Evolutionary conservation across 1,284 basidiomycete species (phyloP), one percentile per base, ranked within the genome.

Genomic region (Heliocybe sulcata): DNA sequence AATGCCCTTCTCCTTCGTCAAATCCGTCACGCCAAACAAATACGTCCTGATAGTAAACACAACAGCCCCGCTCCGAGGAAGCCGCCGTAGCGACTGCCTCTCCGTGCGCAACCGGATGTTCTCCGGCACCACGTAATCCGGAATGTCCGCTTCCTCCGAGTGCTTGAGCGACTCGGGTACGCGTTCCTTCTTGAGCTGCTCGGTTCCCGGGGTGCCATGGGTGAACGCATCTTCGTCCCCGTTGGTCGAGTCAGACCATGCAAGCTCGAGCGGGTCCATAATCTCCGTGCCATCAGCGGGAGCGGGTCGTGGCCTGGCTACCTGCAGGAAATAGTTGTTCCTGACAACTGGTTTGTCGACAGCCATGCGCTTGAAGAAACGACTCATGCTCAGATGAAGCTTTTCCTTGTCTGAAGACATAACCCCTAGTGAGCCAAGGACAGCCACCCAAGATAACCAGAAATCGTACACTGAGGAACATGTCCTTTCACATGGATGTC

Each of bases 21-120:
- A 66, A 47, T 79, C 74, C 35, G 73, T 75, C 9, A 91, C 66
- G 3, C 79, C 79, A n/a, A 79, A 80, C 56, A 86, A 61, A 66
- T 91, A 89, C 35, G 86, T 87, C 16, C 87, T 76, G 61, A 92
- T 87, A 42, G 84, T 87, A 65, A 92, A 92, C n/a, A 87, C 72
- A 45, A 92, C 75, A 14, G 82, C 85, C 1, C 89, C 88, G 23
- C 78, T 83, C 10, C 74, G 71, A 1, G 83, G 78, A 16, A 90
- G 75, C 23, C 90, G 74, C 35, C 90, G 74, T 53, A 92, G 69
- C 10, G 84, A 87, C 69, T 92, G 89, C 33, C 87, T 73, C 64
- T 92, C 90, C 11, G 79, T 78, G 52, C 90, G 75, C 54, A 90
- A 69, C 11, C 80, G 77, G 45, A 90, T 68, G 45, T 72, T 78